These are phyloP conservation scores for Candida verbasci DNA, from an alignment of 805 yeast species.

Conservation along the genomic window DNA sequence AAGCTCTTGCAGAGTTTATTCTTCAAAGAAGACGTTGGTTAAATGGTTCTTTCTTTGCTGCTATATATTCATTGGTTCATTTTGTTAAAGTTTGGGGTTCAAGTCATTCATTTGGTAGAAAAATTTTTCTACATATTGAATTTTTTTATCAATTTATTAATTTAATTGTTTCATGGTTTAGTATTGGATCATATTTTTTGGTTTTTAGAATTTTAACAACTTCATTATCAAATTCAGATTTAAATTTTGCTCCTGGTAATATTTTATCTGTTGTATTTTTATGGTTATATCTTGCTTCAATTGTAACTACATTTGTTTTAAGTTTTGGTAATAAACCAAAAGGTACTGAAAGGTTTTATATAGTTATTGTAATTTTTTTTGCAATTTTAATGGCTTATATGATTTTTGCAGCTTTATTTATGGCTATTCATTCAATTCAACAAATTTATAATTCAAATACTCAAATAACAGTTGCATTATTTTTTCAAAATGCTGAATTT, in stretches of 20 bases:
- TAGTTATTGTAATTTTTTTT: constrained; percentile 49
- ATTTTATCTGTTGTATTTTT: constrained; percentile 47
- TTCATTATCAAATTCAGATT: constrained; percentile 32
- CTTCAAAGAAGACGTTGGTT: constrained; percentile 67
- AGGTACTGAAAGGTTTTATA: constrained; percentile 53
- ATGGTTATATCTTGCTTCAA: constrained; percentile 53
- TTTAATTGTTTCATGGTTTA: constrained; percentile 59
- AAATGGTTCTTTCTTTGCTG: constrained; percentile 67
- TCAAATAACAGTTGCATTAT: constrained; percentile 39
- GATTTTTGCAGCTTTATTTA: constrained; percentile 52
- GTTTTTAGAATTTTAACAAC: constrained; percentile 63
- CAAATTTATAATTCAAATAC: constrained; percentile 29
- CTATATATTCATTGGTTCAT: constrained; percentile 51
- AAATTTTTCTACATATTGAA: constrained; percentile 50
- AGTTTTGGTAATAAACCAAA: constrained; percentile 64
- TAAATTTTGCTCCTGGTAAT: constrained; percentile 44
- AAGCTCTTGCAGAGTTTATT: constrained; percentile 55
- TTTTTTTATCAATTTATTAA: constrained; percentile 51
- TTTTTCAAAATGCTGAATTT: constrained; percentile 43
- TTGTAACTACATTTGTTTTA: constrained; percentile 56
- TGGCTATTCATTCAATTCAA: constrained; percentile 51
- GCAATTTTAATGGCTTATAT: constrained; percentile 59
- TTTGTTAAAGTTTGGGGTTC: constrained; percentile 54
- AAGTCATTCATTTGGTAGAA: constrained; percentile 47
- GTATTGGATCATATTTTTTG: constrained; percentile 57